phyloP scores from a whole-genome alignment of 176 grass and related monocot species.

The Carex parvula region DNA sequence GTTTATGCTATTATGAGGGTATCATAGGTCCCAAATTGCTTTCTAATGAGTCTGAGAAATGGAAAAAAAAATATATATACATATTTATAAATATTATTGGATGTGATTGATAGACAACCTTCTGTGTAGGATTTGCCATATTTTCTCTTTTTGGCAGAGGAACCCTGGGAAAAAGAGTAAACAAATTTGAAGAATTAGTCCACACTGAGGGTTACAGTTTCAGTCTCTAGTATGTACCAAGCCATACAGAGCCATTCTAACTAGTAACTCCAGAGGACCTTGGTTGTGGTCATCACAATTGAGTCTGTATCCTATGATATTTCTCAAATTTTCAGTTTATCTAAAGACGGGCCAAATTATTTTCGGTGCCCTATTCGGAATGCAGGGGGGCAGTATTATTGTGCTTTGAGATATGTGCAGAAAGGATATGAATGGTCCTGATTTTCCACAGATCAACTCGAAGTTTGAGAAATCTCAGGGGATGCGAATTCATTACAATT shows the following conservation, averaged over 20 bases:
- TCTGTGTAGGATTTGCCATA: slow-evolving; percentile 50
- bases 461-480: too few relatives aligned
- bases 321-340: too few relatives aligned
- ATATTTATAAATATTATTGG: not conserved
- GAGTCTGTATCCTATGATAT: too few relatives aligned
- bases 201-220: not conserved
- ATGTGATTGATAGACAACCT: slow-evolving; percentile 35
- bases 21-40: not conserved
- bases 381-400: too few relatives aligned
- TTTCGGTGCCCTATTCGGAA: too few relatives aligned
- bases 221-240: slow-evolving; percentile 16
- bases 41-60: slow-evolving; percentile 2
- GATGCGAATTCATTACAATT: not conserved
- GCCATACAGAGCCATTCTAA: slow-evolving; percentile 11
- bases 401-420: too few relatives aligned
- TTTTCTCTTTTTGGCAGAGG: slow-evolving; percentile 77
- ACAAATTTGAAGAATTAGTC: slow-evolving; percentile 28
- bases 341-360: too few relatives aligned
- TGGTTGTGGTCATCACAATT: not conserved
- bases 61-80: not conserved
- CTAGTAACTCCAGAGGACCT: not conserved
- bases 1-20: not conserved
- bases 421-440: too few relatives aligned
- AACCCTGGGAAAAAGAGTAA: slow-evolving; percentile 49
- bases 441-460: too few relatives aligned